These are phyloP conservation scores for Themeda triandra DNA, from an alignment of 176 grass and related monocot species.

Conservation along the genomic window DNA sequence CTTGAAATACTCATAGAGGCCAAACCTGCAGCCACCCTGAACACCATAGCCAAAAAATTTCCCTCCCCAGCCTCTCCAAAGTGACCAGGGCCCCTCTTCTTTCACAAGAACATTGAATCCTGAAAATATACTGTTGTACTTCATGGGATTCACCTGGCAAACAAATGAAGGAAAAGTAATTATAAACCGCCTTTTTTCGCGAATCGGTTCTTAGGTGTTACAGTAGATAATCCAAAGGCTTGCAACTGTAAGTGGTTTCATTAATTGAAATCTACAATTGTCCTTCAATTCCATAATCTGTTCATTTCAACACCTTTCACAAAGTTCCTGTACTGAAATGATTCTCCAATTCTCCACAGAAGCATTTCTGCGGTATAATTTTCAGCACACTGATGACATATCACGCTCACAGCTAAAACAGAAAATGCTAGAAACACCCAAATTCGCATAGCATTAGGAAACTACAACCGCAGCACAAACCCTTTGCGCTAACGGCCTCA, in stretches of 20 bases:
- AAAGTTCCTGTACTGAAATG: background rate
- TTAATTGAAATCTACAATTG: background rate
- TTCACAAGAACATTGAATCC: slow-evolving; percentile 69
- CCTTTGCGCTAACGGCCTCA: background rate
- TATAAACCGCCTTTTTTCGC: background rate
- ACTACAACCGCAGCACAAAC: too few relatives aligned
- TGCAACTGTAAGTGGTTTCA: background rate
- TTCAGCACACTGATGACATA: background rate
- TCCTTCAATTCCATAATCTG: background rate
- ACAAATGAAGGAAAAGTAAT: background rate
- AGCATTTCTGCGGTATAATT: background rate
- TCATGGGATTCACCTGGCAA: slow-evolving; percentile 79
- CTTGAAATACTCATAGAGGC: slow-evolving; percentile 97
- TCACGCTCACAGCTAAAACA: background rate
- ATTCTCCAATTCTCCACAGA: background rate
- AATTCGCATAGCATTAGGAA: background rate
- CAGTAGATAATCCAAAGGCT: background rate
- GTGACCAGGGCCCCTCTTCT: slow-evolving; percentile 82
- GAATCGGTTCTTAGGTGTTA: background rate
- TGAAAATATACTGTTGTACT: slow-evolving; percentile 78
- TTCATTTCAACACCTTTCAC: background rate
- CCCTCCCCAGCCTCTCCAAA: slow-evolving; percentile 90
- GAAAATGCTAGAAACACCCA: background rate
- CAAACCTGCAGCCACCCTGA: slow-evolving; percentile 90
- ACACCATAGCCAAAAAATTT: slow-evolving; percentile 79